phyloP scores from a whole-genome alignment of 768 basidiomycete species.

The Boletus fagicola region DNA sequence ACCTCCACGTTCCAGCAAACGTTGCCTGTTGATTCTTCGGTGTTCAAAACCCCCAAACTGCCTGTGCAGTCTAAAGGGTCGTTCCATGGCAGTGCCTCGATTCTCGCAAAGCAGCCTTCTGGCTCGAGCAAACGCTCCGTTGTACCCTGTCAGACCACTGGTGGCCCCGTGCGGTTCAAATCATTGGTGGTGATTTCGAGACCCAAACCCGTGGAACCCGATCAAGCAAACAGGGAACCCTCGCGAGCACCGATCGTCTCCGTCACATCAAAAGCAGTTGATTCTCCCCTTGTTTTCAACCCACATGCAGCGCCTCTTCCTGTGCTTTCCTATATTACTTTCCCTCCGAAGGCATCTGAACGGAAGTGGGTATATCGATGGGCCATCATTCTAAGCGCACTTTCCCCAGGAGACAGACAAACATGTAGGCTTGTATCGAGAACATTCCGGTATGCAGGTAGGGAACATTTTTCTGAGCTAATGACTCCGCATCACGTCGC shows the following conservation, averaged over 20 bases:
- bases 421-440: constrained; percentile 55
- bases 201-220: not conserved
- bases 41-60: constrained; percentile 8
- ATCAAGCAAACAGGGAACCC: not conserved
- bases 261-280: not conserved
- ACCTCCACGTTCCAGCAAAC: not conserved
- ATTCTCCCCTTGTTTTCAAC: not conserved
- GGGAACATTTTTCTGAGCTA: not conserved
- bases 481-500: constrained; percentile 2
- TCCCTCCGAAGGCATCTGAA: constrained; percentile 60
- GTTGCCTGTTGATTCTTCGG: not conserved
- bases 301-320: constrained; percentile 1
- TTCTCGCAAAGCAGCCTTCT: not conserved
- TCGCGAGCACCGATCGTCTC: not conserved
- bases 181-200: constrained; percentile 3
- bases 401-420: constrained; percentile 44
- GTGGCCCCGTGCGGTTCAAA: constrained; percentile 17
- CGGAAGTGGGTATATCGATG: constrained; percentile 52
- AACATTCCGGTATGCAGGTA: constrained; percentile 64
- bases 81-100: not conserved
- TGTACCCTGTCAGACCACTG: not conserved
- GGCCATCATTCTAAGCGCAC: constrained; percentile 51
- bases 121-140: not conserved
- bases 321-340: constrained; percentile 42
- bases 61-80: not conserved